A percentile compares a stretch with the other conserved stretches of the same genome.
Conservation (phyloP, 129 eudicot species). For the Oenanthe sinensis region DNA sequence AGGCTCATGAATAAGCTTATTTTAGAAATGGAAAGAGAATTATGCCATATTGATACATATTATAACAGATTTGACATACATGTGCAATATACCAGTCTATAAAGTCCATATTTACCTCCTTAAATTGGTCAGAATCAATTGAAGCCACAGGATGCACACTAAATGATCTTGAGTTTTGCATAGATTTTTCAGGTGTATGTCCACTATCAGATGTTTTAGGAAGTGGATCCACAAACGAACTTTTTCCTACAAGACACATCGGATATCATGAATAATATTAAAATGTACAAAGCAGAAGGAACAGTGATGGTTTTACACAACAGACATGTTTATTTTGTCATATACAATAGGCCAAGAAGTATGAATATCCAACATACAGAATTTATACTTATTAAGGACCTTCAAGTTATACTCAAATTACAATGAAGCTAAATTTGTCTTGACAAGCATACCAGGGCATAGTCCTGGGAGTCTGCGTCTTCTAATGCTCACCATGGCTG, state of each 20-base stretch:
- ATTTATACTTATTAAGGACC: not conserved
- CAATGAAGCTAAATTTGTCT: not conserved
- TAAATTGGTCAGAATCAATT: slow-evolving; percentile 27
- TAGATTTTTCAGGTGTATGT: slow-evolving; percentile 28
- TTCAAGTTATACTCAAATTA: not conserved
- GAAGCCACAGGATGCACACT: slow-evolving; percentile 53
- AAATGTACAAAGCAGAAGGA: not conserved
- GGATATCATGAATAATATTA: slow-evolving; percentile 6
- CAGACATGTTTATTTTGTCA: not conserved
- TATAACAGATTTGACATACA: not conserved
- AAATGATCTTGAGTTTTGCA: slow-evolving; percentile 30
- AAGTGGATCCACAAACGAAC: slow-evolving; percentile 35
- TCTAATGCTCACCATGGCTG: slow-evolving; percentile 94
- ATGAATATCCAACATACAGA: not conserved
- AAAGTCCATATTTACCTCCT: slow-evolving; percentile 43
- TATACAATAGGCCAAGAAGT: not conserved
- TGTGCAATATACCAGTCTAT: not conserved
- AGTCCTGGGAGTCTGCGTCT: slow-evolving; percentile 80
- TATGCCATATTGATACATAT: not conserved
- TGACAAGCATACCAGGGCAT: slow-evolving; percentile 44
- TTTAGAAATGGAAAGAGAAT: not conserved
- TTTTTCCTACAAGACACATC: slow-evolving; percentile 34
- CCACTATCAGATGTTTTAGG: slow-evolving; percentile 41
- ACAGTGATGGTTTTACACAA: not conserved
- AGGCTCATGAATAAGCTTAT: not conserved